Conservation (phyloP, 352 stramenopile species). For the Phytophthora sp. region DNA sequence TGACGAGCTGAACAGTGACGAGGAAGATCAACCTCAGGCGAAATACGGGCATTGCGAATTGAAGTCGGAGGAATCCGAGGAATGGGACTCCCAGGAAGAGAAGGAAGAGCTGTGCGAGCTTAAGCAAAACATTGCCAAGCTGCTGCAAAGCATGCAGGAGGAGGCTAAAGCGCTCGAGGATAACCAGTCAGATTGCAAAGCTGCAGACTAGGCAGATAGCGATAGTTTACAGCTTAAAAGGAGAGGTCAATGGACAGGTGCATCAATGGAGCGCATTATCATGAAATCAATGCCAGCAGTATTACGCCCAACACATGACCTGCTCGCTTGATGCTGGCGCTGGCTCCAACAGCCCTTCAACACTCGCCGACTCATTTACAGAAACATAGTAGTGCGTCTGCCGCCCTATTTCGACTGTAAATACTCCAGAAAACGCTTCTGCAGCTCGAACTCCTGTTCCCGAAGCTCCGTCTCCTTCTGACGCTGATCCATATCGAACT, state of each 20-base stretch:
- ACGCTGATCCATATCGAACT: conserved; percentile 85
- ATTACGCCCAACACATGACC: conserved; percentile 1
- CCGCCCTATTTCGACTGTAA: conserved; percentile 71
- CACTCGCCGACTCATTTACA: background rate
- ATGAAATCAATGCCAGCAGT: conserved; percentile 10
- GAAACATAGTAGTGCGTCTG: background rate
- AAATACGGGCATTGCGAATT: conserved; percentile 8
- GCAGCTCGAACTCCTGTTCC: conserved; percentile 82
- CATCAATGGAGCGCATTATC: conserved; percentile 20
- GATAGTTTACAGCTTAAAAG: background rate
- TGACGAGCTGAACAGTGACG: conserved; percentile 21
- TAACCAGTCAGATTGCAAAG: conserved; percentile 38
- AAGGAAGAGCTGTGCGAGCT: conserved; percentile 67
- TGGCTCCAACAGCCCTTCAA: background rate
- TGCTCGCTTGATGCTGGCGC: background rate
- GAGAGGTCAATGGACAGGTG: background rate
- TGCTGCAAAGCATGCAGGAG: conserved; percentile 65
- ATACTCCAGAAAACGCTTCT: conserved; percentile 85
- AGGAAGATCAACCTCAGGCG: conserved; percentile 31
- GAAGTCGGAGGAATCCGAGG: conserved; percentile 20
- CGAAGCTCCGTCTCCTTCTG: conserved; percentile 77
- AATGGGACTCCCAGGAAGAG: conserved; percentile 65
- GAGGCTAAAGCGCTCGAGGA: conserved; percentile 57
- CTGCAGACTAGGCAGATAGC: conserved; percentile 3
- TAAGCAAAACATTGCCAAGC: conserved; percentile 67